Percentiles rank a stretch among this genome's conserved stretches.
Conservation (phyloP, 225 moss, liverwort and hornwort genomes). For the Asterella californica region DNA sequence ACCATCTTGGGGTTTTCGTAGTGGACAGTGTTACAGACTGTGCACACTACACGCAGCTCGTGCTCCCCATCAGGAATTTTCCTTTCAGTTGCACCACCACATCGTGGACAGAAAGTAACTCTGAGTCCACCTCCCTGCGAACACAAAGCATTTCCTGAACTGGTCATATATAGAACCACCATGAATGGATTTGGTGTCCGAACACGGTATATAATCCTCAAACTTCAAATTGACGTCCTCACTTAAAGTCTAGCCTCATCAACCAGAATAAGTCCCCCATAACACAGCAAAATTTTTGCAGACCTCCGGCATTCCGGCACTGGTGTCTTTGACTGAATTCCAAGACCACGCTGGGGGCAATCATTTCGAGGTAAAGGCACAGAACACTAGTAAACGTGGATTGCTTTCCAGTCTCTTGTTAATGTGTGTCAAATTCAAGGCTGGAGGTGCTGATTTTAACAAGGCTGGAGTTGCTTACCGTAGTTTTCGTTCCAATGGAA, state of each 20-base stretch:
- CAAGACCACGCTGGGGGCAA: neutral
- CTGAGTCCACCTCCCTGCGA: conserved; percentile 55
- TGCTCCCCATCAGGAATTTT: conserved; percentile 85
- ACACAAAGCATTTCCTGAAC: neutral
- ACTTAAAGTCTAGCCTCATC: neutral
- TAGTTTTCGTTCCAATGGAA: conserved; percentile 2
- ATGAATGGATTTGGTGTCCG: neutral
- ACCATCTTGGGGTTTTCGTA: conserved; percentile 99
- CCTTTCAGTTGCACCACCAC: conserved; percentile 87
- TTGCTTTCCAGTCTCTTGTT: neutral
- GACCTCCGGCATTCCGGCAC: neutral
- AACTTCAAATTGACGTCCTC: neutral
- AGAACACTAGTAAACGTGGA: neutral
- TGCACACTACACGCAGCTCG: conserved; percentile 85
- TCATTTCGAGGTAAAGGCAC: neutral
- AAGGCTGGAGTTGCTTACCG: conserved; percentile 20
- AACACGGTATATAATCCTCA: neutral
- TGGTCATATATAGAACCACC: neutral
- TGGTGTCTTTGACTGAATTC: neutral
- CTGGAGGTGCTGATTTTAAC: conserved; percentile 14
- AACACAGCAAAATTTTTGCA: neutral
- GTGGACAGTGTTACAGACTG: conserved; percentile 71
- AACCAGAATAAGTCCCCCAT: neutral
- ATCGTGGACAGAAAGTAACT: conserved; percentile 84
- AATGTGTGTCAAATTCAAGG: neutral